Evolutionary conservation across 495 filamentous ascomycete genomes (phyloP), one percentile per base, ranked within the genome.

Genomic region (Xylaria bambusicola): DNA sequence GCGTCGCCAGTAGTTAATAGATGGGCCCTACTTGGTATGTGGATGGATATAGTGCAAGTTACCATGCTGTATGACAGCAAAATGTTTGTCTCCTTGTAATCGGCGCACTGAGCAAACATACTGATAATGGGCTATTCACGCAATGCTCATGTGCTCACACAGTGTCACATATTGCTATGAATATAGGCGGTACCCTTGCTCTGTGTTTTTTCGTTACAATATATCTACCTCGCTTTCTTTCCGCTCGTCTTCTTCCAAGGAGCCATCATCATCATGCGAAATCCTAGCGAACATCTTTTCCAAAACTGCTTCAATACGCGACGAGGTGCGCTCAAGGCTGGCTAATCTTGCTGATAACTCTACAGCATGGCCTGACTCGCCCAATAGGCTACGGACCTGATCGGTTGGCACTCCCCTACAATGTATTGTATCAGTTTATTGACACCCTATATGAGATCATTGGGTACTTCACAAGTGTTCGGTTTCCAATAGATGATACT

Each of bases 251-350:
- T 44, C 47, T 12, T 36, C 18, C 47, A 35, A 17, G n/a, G 50
- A 54, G n/a, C 53, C 29, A 9, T 18, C 53, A 36, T n/a, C 42
- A n/a, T n/a, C n/a, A n/a, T 24, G 44, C 62, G 6, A 45, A 36
- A 54, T 35, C 58, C 24, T 44, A 62, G 6, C 66, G n/a, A n/a
- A 61, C 35, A 76, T 50, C 56, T 56, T 64, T 45, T 35, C 46
- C 48, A 78, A 40, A 63, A 76, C 51, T 6, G 42, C 52, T 61
- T 78, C 72, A 44, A 78, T 73, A 44, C 75, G 52, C 26, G 58
- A 59, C 15, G 67, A 61, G 20, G 66, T 62, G 56, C 66, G 68
- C 67, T 77, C 72, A 47, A 75, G 52, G 38, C 60, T 61, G 52
- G 66, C 66, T 57, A 78, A 52, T 29, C 73, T 49, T 6, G 56